Percentiles rank a stretch among this genome's conserved stretches.
Evolutionary conservation across 129 eudicot genomes (phyloP).

Genomic region (Centella asiatica): DNA sequence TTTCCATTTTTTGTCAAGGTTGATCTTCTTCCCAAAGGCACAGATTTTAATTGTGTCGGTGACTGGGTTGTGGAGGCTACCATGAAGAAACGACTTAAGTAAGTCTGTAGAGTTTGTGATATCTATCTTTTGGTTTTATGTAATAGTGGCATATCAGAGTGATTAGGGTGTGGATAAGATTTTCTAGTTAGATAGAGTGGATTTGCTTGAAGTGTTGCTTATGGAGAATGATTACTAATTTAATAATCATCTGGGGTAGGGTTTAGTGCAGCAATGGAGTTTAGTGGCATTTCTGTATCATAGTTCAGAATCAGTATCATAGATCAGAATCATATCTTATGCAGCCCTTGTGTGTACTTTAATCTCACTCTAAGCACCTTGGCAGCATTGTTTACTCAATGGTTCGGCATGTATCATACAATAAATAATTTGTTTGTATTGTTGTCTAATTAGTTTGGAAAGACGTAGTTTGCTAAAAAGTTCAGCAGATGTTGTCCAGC

Average conservation of each 20-base stretch:
- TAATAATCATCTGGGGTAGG: no score
- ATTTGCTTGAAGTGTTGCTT: not conserved
- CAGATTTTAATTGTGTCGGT: constrained; percentile 92
- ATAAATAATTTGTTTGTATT: no score
- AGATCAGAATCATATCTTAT: no score
- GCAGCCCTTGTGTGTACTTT: no score
- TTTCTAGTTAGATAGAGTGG: not conserved
- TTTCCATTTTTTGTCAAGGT: constrained; percentile 42
- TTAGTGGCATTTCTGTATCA: no score
- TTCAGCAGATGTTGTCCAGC: no score
- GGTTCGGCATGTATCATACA: no score
- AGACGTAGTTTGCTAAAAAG: no score
- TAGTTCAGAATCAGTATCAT: no score
- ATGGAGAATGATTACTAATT: not conserved
- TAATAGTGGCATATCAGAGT: not conserved
- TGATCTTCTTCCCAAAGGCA: constrained; percentile 98
- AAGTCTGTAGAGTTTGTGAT: constrained; percentile 26
- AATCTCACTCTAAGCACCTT: no score
- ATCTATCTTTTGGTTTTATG: not conserved
- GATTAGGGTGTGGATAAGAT: not conserved
- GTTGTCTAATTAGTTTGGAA: no score
- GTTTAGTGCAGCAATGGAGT: not conserved
- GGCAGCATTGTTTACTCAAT: no score
- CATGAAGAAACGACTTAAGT: constrained; percentile 87
- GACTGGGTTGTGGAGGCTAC: constrained; percentile 99